phyloP scores from a whole-genome alignment of 2,329 filamentous ascomycete genomes.

The Hypoxylon sp. region DNA sequence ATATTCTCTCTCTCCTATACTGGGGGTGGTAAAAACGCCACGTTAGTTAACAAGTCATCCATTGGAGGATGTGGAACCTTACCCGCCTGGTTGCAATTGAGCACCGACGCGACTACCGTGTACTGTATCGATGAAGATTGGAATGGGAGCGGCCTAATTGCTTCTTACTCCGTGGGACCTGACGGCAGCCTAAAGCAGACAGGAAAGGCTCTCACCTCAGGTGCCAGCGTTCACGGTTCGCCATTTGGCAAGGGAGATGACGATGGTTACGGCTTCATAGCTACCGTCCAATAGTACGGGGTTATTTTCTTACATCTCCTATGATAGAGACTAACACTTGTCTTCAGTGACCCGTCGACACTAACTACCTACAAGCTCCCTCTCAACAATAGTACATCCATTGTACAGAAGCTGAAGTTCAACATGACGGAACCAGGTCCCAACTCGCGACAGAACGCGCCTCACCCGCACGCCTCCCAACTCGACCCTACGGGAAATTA shows the following conservation, averaged over 20 bases:
- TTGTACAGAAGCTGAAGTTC: conserved; percentile 59
- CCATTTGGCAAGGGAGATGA: conserved; percentile 59
- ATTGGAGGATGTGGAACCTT: conserved; percentile 54
- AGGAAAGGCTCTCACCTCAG: conserved; percentile 53
- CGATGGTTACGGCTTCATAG: conserved; percentile 59
- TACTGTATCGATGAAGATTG: conserved; percentile 59
- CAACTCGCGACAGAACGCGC: conserved; percentile 66
- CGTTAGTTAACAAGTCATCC: conserved; percentile 51
- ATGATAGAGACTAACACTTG: conserved; percentile 30
- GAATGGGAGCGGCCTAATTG: conserved; percentile 56
- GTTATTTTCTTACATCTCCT: neutral
- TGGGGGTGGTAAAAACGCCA: conserved; percentile 45
- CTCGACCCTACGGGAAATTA: conserved; percentile 65
- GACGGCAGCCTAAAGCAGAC: conserved; percentile 54
- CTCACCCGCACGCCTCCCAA: conserved; percentile 69
- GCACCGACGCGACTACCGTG: conserved; percentile 52
- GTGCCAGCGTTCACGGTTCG: conserved; percentile 59
- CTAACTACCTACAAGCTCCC: conserved; percentile 62
- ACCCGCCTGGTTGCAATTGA: conserved; percentile 58
- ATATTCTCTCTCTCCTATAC: conserved; percentile 56
- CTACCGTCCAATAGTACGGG: conserved; percentile 62
- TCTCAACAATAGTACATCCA: conserved; percentile 49
- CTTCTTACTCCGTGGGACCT: conserved; percentile 54
- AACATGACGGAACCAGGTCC: conserved; percentile 61
- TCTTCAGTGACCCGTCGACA: conserved; percentile 58